phyloP scores from a whole-genome alignment of 2,329 filamentous ascomycete genomes.

The Ophiostoma tasmaniense region DNA sequence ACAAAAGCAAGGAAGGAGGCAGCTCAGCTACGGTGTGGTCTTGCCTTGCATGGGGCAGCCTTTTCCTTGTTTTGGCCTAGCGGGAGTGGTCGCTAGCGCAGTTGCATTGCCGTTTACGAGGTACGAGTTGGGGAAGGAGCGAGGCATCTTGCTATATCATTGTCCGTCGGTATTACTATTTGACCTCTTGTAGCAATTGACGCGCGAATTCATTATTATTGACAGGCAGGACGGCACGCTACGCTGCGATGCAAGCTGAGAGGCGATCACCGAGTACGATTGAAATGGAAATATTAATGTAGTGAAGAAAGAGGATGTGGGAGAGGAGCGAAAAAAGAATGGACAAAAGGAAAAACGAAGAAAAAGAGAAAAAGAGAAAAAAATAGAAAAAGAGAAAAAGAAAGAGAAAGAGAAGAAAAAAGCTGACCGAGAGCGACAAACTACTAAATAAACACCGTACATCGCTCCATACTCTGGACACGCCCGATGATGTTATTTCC shows the following conservation, averaged over 20 bases:
- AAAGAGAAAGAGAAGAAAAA: not conserved
- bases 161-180: too few relatives aligned
- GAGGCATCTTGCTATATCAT: too few relatives aligned
- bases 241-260: not conserved
- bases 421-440: not conserved
- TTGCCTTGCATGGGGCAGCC: constrained; percentile 14
- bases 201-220: too few relatives aligned
- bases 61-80: constrained; percentile 19
- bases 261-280: not conserved
- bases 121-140: constrained; percentile 1
- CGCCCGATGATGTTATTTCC: constrained; percentile 20
- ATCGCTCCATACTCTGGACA: too few relatives aligned
- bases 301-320: not conserved
- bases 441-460: too few relatives aligned
- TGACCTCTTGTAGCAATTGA: too few relatives aligned
- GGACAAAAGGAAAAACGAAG: too few relatives aligned
- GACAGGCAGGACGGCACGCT: constrained; percentile 2
- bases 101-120: constrained; percentile 15
- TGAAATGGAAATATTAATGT: not conserved
- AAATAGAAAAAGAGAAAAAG: not conserved
- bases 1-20: constrained; percentile 18
- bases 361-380: not conserved
- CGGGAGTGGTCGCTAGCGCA: constrained; percentile 9
- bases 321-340: not conserved
- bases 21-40: constrained; percentile 18